These are phyloP conservation scores for Zygnema cylindricum DNA, from an alignment of 139 green algal genomes.

Conservation along the genomic window DNA sequence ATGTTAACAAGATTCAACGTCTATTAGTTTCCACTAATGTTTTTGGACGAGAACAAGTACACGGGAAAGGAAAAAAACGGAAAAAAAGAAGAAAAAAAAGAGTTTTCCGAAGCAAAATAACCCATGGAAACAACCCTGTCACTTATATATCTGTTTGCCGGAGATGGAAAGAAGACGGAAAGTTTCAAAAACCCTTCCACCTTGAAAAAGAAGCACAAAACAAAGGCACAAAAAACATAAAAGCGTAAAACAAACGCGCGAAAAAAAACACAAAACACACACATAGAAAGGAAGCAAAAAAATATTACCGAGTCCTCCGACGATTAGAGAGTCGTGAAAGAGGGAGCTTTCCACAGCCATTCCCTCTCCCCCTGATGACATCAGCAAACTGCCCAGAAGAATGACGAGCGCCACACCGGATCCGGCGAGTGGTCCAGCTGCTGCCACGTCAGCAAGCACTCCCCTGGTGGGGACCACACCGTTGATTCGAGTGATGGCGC, in stretches of 20 bases:
- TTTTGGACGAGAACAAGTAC: too few relatives aligned
- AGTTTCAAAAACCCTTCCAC: too few relatives aligned
- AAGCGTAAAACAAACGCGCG: neutral
- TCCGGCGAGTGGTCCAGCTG: conserved; percentile 37
- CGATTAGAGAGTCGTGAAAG: conserved; percentile 57
- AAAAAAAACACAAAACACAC: neutral
- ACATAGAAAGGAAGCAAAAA: conserved; percentile 1
- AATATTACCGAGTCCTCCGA: conserved; percentile 51
- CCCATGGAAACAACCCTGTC: too few relatives aligned
- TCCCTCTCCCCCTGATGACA: conserved; percentile 29
- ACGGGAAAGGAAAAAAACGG: too few relatives aligned
- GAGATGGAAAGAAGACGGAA: too few relatives aligned
- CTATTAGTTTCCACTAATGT: too few relatives aligned
- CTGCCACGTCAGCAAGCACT: conserved; percentile 39
- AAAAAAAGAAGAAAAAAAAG: too few relatives aligned
- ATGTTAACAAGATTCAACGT: too few relatives aligned
- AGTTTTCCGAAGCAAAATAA: too few relatives aligned
- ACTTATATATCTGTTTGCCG: too few relatives aligned
- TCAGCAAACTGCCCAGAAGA: conserved; percentile 16
- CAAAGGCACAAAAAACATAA: too few relatives aligned
- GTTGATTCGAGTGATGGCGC: conserved; percentile 81
- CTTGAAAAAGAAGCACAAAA: neutral
- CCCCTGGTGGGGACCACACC: conserved; percentile 33
- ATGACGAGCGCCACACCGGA: conserved; percentile 14
- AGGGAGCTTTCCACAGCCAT: conserved; percentile 25